These are phyloP conservation scores for Keithomyces neogunnii DNA, from an alignment of 2,329 filamentous ascomycete genomes.

Conservation along the genomic window DNA sequence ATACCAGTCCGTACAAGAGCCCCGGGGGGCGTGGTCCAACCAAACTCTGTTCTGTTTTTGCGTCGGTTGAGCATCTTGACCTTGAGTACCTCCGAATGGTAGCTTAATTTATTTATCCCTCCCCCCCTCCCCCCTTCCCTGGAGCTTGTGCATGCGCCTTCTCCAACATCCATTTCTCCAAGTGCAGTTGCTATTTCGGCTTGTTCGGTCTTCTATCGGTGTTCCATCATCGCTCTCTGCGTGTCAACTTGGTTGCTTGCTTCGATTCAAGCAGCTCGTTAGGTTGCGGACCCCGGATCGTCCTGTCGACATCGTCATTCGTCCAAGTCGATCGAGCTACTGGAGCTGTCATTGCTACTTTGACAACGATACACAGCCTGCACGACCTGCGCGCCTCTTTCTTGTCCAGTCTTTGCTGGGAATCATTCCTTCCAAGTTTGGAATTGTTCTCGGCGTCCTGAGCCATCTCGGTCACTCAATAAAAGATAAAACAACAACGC, in stretches of 20 bases:
- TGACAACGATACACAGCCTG: background rate
- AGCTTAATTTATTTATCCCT: conserved; percentile 1
- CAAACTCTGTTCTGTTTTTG: background rate
- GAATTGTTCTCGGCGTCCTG: background rate
- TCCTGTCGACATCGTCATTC: background rate
- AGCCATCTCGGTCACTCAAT: background rate
- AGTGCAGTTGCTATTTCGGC: background rate
- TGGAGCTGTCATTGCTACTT: conserved; percentile 1
- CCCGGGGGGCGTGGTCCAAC: background rate
- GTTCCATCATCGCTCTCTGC: background rate
- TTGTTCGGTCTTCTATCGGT: conserved; percentile 6
- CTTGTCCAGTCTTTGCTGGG: background rate
- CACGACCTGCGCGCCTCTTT: background rate
- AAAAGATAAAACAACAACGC: background rate
- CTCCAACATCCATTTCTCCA: background rate
- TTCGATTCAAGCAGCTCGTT: background rate
- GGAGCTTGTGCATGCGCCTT: background rate
- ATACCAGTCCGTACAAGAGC: background rate
- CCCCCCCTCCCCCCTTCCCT: background rate
- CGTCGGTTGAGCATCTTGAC: background rate
- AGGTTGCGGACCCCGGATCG: background rate
- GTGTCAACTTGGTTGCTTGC: background rate
- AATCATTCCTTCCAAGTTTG: background rate
- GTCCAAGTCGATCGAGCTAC: background rate
- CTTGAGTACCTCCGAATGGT: background rate